A percentile compares a stretch with the other conserved stretches of the same genome.
phyloP scores from a whole-genome alignment of 139 green algal genomes.

The Tetradesmus lagerheimii region DNA sequence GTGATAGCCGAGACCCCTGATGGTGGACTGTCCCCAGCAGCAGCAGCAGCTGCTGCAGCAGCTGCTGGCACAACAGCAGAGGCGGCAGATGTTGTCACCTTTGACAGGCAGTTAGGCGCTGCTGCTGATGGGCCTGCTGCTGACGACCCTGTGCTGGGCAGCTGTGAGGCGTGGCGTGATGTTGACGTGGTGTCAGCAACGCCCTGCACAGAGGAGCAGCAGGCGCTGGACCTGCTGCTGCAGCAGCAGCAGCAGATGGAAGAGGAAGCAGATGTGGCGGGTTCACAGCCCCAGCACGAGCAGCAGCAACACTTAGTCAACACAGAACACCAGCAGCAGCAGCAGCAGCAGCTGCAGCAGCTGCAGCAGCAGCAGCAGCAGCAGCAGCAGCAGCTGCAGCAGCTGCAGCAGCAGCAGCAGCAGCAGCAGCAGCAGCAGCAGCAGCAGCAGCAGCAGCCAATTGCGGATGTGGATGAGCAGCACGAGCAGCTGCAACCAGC shows the following conservation, averaged over 20 bases:
- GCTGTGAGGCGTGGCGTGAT: not conserved
- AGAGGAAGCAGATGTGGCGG: not conserved
- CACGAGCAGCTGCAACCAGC: constrained; percentile 5
- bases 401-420: not conserved
- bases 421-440: not conserved
- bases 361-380: not conserved
- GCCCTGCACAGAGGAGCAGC: not conserved
- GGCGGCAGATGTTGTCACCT: not conserved
- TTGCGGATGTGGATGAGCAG: too few relatives aligned
- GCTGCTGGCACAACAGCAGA: not conserved
- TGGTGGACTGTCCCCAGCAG: not conserved
- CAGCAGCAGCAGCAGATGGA: not conserved
- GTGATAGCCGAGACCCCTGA: not conserved
- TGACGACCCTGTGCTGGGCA: not conserved
- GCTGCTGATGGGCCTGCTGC: not conserved
- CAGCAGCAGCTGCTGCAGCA: not conserved
- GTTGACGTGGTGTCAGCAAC: not conserved
- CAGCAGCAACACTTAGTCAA: not conserved
- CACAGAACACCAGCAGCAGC: not conserved
- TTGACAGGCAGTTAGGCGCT: not conserved
- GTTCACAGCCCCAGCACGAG: not conserved
- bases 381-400: constrained; percentile 9
- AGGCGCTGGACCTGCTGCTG: not conserved
- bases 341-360: not conserved
- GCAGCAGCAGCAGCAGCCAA: constrained; percentile 11